phyloP scores from a whole-genome alignment of 768 basidiomycete genomes.

The Gymnopilus junonius region DNA sequence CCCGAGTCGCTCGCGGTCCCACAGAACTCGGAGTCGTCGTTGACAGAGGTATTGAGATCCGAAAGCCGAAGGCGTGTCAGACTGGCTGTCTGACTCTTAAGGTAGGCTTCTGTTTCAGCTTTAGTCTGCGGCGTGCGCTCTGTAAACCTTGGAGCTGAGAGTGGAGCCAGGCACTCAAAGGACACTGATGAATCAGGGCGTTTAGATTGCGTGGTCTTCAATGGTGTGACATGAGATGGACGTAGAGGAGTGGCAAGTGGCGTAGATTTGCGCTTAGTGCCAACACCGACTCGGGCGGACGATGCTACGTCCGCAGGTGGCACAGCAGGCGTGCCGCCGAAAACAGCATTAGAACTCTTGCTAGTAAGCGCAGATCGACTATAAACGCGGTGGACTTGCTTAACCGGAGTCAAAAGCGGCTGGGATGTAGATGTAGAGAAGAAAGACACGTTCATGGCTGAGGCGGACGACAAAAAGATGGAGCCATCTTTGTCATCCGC shows the following conservation, averaged over 20 bases:
- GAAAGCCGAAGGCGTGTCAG: slow-evolving; percentile 63
- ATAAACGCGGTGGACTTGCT: slow-evolving; percentile 44
- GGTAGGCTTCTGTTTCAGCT: slow-evolving; percentile 55
- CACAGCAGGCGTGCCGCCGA: slow-evolving; percentile 14
- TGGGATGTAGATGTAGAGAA: slow-evolving; percentile 48
- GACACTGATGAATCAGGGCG: slow-evolving; percentile 40
- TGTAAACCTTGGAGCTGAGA: slow-evolving; percentile 54
- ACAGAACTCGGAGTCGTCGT: slow-evolving; percentile 41
- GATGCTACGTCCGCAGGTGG: slow-evolving; percentile 25
- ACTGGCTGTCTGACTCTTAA: slow-evolving; percentile 62
- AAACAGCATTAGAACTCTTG: slow-evolving; percentile 35
- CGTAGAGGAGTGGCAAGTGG: slow-evolving; percentile 60
- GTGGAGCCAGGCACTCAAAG: slow-evolving; percentile 60
- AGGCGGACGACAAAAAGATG: slow-evolving; percentile 58
- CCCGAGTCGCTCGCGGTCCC: slow-evolving; percentile 52
- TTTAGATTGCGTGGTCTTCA: slow-evolving; percentile 46
- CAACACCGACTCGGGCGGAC: slow-evolving; percentile 42
- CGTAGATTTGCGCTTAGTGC: slow-evolving; percentile 71
- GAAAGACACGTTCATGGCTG: slow-evolving; percentile 42
- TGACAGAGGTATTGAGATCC: slow-evolving; percentile 54
- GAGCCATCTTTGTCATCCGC: slow-evolving; percentile 61
- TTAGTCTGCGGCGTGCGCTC: slow-evolving; percentile 54
- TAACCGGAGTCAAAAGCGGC: slow-evolving; percentile 66
- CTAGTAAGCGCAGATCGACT: slow-evolving; percentile 47
- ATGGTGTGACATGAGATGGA: slow-evolving; percentile 50